These are phyloP conservation scores for Chenopodium album DNA, from an alignment of 148 eudicot genomes.

Conservation along the genomic window DNA sequence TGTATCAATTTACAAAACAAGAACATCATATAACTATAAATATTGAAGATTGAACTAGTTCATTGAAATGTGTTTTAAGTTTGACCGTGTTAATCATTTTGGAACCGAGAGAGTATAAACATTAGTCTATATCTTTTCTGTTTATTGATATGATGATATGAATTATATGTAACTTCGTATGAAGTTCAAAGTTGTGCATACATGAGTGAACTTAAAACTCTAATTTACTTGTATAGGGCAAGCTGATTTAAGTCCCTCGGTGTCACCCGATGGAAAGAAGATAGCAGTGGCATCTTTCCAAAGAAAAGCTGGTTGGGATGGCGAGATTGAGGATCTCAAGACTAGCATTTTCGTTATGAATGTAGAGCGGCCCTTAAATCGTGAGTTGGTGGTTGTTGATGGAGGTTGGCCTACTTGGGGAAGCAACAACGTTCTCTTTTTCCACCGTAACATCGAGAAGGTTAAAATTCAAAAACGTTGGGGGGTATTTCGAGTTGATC, in stretches of 20 bases:
- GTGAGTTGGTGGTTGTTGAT: conserved; percentile 6
- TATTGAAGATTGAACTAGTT: no score
- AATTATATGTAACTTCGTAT: no score
- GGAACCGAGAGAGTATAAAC: no score
- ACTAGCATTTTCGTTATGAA: conserved; percentile 25
- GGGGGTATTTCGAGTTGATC: conserved; percentile 20
- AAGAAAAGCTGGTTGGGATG: conserved; percentile 19
- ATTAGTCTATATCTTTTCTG: no score
- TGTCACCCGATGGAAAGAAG: conserved; percentile 21
- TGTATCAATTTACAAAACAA: no score
- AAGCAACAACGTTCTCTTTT: conserved; percentile 17
- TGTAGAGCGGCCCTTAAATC: conserved; percentile 11
- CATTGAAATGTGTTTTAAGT: no score
- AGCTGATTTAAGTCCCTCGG: conserved; percentile 23
- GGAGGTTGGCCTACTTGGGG: conserved; percentile 34
- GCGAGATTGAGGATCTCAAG: conserved; percentile 18
- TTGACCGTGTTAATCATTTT: no score
- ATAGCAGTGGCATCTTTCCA: conserved; percentile 23
- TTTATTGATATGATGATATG: no score
- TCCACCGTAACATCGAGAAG: conserved; percentile 22
- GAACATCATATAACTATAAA: no score
- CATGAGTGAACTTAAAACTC: background rate
- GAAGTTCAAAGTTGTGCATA: background rate
- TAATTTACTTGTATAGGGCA: background rate
- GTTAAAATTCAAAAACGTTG: background rate